Evolutionary conservation across 2,329 filamentous ascomycete species (phyloP).

Genomic region (Xylariaceae sp.): DNA sequence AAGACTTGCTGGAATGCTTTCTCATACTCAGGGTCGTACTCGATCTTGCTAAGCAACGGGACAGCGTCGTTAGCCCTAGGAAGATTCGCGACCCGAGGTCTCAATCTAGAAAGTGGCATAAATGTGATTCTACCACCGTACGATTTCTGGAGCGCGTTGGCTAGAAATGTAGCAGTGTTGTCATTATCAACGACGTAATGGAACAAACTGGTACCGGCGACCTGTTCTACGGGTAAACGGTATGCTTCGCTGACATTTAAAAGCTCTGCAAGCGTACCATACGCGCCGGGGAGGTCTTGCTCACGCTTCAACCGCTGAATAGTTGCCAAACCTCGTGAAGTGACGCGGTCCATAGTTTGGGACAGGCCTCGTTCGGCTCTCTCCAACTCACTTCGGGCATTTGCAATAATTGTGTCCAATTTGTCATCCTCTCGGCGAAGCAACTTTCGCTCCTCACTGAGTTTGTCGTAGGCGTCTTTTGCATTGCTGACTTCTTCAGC

Average conservation of each 20-base stretch:
- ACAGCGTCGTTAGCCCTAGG: conserved; percentile 87
- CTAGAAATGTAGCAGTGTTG: conserved; percentile 78
- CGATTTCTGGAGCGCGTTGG: conserved; percentile 77
- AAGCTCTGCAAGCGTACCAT: conserved; percentile 92
- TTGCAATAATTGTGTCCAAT: conserved; percentile 74
- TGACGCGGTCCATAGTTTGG: conserved; percentile 87
- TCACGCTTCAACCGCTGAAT: conserved; percentile 82
- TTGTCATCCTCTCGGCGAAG: conserved; percentile 89
- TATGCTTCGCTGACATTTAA: conserved; percentile 84
- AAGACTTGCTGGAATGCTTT: conserved; percentile 94
- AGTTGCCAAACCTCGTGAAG: conserved; percentile 82
- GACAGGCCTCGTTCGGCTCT: conserved; percentile 77
- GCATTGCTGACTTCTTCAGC: conserved; percentile 75
- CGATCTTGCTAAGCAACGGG: conserved; percentile 81
- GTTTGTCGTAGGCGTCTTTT: conserved; percentile 74
- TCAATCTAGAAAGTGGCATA: conserved; percentile 85
- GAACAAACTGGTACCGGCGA: conserved; percentile 89
- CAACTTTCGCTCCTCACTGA: conserved; percentile 85
- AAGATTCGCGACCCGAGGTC: conserved; percentile 70
- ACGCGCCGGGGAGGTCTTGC: conserved; percentile 79
- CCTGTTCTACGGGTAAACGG: conserved; percentile 87
- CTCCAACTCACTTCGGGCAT: conserved; percentile 75
- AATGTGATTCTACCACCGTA: conserved; percentile 89
- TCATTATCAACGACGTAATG: conserved; percentile 96
- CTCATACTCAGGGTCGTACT: conserved; percentile 76